A percentile compares a stretch with the other conserved stretches of the same genome.
phyloP scores from a whole-genome alignment of 2,329 filamentous ascomycete species.

The Neonectria neomacrospora region DNA sequence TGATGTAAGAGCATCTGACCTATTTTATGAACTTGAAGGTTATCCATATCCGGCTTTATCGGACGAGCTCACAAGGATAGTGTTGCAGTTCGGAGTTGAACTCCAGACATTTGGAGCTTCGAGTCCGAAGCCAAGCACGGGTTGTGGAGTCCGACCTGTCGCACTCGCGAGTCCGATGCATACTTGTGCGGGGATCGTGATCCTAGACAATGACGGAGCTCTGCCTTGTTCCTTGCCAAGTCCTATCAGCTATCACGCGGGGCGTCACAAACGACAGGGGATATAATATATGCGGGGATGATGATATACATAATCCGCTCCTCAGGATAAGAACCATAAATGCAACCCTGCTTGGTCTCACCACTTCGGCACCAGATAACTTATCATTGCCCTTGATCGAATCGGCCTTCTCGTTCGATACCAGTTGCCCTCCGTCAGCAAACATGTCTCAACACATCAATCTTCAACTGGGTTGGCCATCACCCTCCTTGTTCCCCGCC shows the following conservation, averaged over 20 bases:
- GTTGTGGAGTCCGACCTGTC: background rate
- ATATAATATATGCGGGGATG: background rate
- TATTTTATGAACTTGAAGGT: constrained; percentile 1
- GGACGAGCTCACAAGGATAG: background rate
- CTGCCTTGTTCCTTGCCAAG: background rate
- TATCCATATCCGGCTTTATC: background rate
- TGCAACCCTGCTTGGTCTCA: too few species aligned
- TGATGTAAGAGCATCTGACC: background rate
- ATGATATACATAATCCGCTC: background rate
- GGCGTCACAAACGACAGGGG: background rate
- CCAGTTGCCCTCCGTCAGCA: background rate
- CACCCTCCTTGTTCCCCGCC: background rate
- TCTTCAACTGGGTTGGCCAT: constrained; percentile 19
- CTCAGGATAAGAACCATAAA: background rate
- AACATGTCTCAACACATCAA: constrained; percentile 12
- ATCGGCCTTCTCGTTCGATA: background rate
- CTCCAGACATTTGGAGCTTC: background rate
- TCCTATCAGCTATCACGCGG: background rate
- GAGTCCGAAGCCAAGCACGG: background rate
- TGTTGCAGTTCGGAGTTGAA: background rate
- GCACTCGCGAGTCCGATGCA: background rate
- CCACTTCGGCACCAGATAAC: background rate
- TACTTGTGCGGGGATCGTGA: background rate
- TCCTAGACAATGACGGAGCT: background rate
- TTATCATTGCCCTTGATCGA: background rate